Conservation (phyloP, 2,329 filamentous ascomycete genomes). For the Tolypocladium paradoxum region DNA sequence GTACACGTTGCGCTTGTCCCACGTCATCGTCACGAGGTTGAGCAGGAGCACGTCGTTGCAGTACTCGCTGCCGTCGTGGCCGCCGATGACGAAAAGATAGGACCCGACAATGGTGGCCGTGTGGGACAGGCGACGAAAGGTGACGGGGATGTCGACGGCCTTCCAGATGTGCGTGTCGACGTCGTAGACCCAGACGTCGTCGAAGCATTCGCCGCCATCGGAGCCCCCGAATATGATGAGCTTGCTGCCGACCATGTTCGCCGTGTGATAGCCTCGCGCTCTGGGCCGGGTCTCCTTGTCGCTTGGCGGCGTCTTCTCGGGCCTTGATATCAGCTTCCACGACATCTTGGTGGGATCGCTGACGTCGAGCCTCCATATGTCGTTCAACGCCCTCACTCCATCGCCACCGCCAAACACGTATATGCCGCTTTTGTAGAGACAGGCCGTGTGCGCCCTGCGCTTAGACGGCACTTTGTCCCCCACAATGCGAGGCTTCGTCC, state of each 20-base stretch:
- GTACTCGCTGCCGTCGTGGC: conserved; percentile 61
- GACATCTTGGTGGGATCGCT: conserved; percentile 56
- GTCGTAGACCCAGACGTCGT: conserved; percentile 65
- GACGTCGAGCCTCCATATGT: conserved; percentile 63
- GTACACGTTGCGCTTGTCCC: conserved; percentile 57
- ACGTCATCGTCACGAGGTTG: conserved; percentile 64
- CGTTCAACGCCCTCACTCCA: conserved; percentile 58
- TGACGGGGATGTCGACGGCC: conserved; percentile 44
- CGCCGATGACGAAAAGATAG: conserved; percentile 59
- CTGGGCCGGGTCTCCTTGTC: conserved; percentile 39
- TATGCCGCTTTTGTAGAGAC: conserved; percentile 59
- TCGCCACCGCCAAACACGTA: conserved; percentile 65
- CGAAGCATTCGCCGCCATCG: conserved; percentile 61
- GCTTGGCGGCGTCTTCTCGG: conserved; percentile 21
- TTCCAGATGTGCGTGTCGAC: conserved; percentile 52
- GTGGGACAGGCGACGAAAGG: conserved; percentile 56
- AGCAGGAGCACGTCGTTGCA: conserved; percentile 57
- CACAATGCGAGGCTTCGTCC: conserved; percentile 50
- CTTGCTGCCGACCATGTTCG: conserved; percentile 63
- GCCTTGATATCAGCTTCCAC: conserved; percentile 52
- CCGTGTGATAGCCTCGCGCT: conserved; percentile 59
- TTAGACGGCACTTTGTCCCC: conserved; percentile 49
- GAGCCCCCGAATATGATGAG: conserved; percentile 62
- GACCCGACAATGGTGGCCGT: conserved; percentile 60
- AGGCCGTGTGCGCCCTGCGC: conserved; percentile 58